Evolutionary conservation across 805 yeast species (phyloP).

Genomic region (Wickerhamiella lipophila): DNA sequence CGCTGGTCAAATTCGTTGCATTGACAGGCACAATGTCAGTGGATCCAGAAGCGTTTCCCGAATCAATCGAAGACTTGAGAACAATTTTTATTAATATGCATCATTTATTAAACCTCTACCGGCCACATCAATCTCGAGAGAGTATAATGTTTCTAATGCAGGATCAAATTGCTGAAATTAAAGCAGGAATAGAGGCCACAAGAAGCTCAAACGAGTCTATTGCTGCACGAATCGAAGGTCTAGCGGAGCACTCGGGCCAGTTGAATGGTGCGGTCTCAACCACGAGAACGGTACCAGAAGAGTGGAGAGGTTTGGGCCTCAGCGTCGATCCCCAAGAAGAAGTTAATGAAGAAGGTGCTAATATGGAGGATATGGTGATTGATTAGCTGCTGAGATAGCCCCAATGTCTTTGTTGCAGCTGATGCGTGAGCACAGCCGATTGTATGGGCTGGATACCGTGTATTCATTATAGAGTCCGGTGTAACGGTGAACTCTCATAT

Average conservation of each 20-base stretch:
- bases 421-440: no score
- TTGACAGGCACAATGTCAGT: conserved; percentile 63
- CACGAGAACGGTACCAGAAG: not conserved
- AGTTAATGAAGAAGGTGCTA: not conserved
- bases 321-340: conserved; percentile 13
- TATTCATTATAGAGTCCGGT: no score
- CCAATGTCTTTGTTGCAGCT: no score
- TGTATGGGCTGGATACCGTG: no score
- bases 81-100: conserved; percentile 77
- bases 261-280: not conserved
- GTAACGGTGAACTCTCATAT: no score
- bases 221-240: conserved; percentile 27
- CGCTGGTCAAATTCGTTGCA: conserved; percentile 68
- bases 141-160: conserved; percentile 62
- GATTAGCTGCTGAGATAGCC: no score
- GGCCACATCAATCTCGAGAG: conserved; percentile 93
- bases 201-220: conserved; percentile 33
- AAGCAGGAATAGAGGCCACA: conserved; percentile 26
- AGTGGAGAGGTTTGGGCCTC: conserved; percentile 17
- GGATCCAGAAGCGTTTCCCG: conserved; percentile 51
- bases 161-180: conserved; percentile 41
- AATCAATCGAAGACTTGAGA: conserved; percentile 66
- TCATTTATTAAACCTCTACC: conserved; percentile 77
- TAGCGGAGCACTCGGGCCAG: conserved; percentile 25
- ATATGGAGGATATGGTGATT: conserved; percentile 2